These are phyloP conservation scores for Maudiozyma serrabonitensis DNA, from an alignment of 805 yeast genomes.

Conservation along the genomic window DNA sequence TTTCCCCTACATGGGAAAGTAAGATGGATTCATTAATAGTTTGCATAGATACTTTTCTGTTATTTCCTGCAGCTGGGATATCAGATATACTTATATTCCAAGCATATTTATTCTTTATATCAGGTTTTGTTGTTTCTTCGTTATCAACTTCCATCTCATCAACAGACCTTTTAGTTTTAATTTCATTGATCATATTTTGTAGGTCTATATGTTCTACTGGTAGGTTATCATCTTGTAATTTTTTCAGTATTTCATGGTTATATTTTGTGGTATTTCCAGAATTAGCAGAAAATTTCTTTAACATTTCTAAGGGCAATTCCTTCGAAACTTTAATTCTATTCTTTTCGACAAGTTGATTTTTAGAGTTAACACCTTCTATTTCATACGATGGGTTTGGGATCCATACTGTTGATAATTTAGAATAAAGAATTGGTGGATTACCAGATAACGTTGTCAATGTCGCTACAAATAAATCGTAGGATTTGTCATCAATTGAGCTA, in stretches of 20 bases:
- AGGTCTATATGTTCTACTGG: slow-evolving; percentile 10
- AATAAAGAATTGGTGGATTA: slow-evolving; percentile 22
- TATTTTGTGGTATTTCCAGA: slow-evolving; percentile 1
- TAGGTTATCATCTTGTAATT: slow-evolving; percentile 6
- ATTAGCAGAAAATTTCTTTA: background rate
- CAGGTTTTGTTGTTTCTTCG: background rate
- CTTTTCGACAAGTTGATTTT: slow-evolving; percentile 25
- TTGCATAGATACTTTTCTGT: slow-evolving; percentile 50
- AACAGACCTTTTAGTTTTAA: background rate
- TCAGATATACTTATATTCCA: slow-evolving; percentile 65
- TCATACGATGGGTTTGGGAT: slow-evolving; percentile 22
- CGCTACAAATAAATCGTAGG: slow-evolving; percentile 21
- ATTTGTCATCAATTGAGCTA: slow-evolving; percentile 22
- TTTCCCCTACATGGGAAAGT: slow-evolving; percentile 18
- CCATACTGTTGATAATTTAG: slow-evolving; percentile 21
- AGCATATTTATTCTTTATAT: background rate
- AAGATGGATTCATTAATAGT: slow-evolving; percentile 49
- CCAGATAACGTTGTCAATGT: slow-evolving; percentile 25
- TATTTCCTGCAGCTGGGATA: slow-evolving; percentile 66
- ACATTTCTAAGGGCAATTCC: slow-evolving; percentile 14
- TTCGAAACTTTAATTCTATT: slow-evolving; percentile 23
- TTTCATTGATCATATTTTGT: slow-evolving; percentile 1
- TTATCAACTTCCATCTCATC: slow-evolving; percentile 4
- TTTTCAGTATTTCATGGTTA: slow-evolving; percentile 15
- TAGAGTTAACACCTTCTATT: slow-evolving; percentile 19